Conservation (phyloP, 345 rosid genomes). For the Sapria himalayana region DNA sequence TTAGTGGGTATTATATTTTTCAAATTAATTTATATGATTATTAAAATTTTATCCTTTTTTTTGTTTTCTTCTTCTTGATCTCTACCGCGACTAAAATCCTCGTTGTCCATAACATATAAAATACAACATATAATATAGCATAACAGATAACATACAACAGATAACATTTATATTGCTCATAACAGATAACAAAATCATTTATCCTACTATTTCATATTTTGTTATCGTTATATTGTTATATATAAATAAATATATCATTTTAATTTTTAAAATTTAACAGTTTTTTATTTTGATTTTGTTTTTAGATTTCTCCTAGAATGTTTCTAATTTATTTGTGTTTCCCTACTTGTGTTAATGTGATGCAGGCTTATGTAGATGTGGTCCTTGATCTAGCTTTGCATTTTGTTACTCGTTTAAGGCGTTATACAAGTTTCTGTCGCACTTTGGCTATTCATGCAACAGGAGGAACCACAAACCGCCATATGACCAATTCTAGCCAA, state of each 20-base stretch:
- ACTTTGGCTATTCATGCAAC: constrained; percentile 96
- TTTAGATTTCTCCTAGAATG: not conserved
- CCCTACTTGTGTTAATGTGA: constrained; percentile 8
- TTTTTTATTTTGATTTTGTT: not conserved
- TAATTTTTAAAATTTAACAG: not conserved
- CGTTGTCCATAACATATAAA: no score
- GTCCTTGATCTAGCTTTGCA: constrained; percentile 97
- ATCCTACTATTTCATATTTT: no score
- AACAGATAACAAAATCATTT: no score
- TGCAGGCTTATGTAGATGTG: constrained; percentile 97
- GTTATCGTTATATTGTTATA: not conserved
- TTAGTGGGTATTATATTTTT: no score
- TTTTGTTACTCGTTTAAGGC: constrained; percentile 86
- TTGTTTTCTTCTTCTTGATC: no score
- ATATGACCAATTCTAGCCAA: constrained; percentile 69
- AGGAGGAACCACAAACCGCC: constrained; percentile 78
- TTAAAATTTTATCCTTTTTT: no score
- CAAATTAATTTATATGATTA: no score
- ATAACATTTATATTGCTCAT: no score
- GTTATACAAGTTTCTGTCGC: constrained; percentile 98
- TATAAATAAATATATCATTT: not conserved
- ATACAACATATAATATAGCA: no score
- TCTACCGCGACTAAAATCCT: no score
- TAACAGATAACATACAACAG: no score
- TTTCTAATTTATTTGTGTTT: constrained; percentile 4